Evolutionary conservation across 2,329 filamentous ascomycete genomes (phyloP).

Genomic region (Botryosphaeria agaves): DNA sequence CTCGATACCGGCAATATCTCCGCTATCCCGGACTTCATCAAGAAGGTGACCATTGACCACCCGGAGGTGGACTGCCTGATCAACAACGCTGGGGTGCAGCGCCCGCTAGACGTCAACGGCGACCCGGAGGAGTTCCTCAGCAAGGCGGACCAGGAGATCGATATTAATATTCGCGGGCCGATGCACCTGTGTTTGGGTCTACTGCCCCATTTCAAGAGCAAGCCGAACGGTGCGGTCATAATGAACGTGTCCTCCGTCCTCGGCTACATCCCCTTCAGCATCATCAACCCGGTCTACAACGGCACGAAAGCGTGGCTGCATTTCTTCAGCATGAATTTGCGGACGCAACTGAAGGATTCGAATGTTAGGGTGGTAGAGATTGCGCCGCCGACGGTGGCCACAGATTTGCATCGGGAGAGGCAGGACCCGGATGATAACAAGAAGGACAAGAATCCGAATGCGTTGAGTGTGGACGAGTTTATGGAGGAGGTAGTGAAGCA

Average conservation of each 20-base stretch:
- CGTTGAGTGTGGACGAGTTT: constrained; percentile 36
- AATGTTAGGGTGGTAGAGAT: constrained; percentile 36
- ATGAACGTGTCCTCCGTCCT: constrained; percentile 38
- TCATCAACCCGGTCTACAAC: constrained; percentile 42
- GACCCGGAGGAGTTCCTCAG: constrained; percentile 22
- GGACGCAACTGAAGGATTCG: constrained; percentile 28
- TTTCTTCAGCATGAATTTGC: constrained; percentile 37
- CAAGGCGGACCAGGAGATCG: constrained; percentile 38
- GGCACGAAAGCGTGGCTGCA: constrained; percentile 42
- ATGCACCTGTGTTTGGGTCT: constrained; percentile 36
- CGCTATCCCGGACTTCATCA: constrained; percentile 27
- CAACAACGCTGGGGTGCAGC: constrained; percentile 42
- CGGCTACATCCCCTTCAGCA: constrained; percentile 32
- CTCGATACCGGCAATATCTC: constrained; percentile 31
- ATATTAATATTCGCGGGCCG: constrained; percentile 40
- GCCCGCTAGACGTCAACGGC: constrained; percentile 29
- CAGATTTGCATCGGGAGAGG: constrained; percentile 38
- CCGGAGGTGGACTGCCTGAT: constrained; percentile 39
- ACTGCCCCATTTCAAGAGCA: constrained; percentile 30
- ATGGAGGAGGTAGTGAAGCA: constrained; percentile 28
- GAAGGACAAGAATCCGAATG: constrained; percentile 32
- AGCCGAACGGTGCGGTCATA: constrained; percentile 23
- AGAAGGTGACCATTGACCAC: constrained; percentile 29
- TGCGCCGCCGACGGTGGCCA: constrained; percentile 36
- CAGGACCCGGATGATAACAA: constrained; percentile 41